Base-by-base conservation (phyloP, 805 yeast genomes). In the Ogataea paradorogensis region DNA sequence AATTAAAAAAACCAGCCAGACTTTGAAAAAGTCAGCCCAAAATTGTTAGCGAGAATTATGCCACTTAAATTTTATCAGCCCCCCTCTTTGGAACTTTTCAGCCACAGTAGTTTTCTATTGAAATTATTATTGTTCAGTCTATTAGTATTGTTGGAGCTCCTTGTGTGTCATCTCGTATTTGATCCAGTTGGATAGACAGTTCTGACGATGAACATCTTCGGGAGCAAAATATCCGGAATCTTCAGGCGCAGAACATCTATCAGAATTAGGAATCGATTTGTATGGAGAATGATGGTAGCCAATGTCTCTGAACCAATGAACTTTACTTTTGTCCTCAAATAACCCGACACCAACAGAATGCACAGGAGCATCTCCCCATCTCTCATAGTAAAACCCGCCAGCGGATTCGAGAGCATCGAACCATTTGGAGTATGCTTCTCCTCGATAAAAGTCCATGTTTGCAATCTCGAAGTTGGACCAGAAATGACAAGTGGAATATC, bases 281-380 rank as follows among this genome's bases (percentile, higher is more conserved):
- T 82, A 87, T 2, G 95, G 95, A 38, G 70, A 66, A 60, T 85
- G 95, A 42, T 69, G 70, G 58, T 85, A 85, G 1, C 93, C 95
- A 38, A 85, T 80, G 58, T 85, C 95, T 58, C 86, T 74, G 59
- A 88, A 88, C 91, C 95, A 88, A 58, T 88, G 95, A 27, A 88
- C 73, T 46, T 74, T 71, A 11, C 71, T 64, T 55, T 76, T 82
- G 53, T 84, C 89, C 16, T 83, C 86, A 57, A 87, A 84, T 43
- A 85, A 59, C 16, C 78, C 78, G 30, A 85, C 63, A 1, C 90
- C 95, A 40, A 87, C 62, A 14, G 88, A 78, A 57, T 86, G 93
- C 2, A 87, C 93, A 1, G 95, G 95, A 0, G 95, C 95, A 66
- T 87, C 95, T 4, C 95, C 95, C 95, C 95, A 87, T 50, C 95